Evolutionary conservation across 176 grass and related monocot genomes (phyloP).

Genomic region (Lolium rigidum): DNA sequence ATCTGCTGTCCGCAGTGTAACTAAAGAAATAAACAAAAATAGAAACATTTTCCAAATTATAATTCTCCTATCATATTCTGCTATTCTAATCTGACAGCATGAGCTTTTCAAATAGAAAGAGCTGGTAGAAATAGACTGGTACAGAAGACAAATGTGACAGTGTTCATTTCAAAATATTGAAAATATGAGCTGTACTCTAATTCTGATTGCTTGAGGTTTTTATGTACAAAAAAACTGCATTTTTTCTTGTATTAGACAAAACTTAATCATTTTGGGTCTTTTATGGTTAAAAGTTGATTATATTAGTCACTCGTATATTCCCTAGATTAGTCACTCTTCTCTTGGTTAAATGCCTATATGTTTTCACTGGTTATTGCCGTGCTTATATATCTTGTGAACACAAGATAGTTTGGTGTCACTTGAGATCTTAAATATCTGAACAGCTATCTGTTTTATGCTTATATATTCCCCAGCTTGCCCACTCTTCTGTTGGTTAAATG

Average conservation of each 20-base stretch:
- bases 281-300: constrained; percentile 16
- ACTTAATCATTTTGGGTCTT: background rate
- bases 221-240: background rate
- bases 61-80: background rate
- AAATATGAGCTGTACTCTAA: background rate
- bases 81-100: background rate
- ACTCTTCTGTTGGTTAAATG: too few relatives aligned
- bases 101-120: background rate
- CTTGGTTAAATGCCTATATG: background rate
- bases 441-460: too few relatives aligned
- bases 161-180: background rate
- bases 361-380: constrained; percentile 7
- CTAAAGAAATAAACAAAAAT: constrained; percentile 7
- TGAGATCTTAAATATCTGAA: too few relatives aligned
- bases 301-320: background rate
- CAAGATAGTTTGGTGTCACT: constrained; percentile 20
- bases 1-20: background rate
- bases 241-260: background rate
- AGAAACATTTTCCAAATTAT: constrained; percentile 6
- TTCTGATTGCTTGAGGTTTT: background rate
- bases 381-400: background rate
- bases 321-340: background rate
- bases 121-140: background rate
- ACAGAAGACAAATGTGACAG: background rate
- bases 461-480: too few relatives aligned